Evolutionary conservation across 768 basidiomycete genomes (phyloP).

Genomic region (Mycena indigotica): DNA sequence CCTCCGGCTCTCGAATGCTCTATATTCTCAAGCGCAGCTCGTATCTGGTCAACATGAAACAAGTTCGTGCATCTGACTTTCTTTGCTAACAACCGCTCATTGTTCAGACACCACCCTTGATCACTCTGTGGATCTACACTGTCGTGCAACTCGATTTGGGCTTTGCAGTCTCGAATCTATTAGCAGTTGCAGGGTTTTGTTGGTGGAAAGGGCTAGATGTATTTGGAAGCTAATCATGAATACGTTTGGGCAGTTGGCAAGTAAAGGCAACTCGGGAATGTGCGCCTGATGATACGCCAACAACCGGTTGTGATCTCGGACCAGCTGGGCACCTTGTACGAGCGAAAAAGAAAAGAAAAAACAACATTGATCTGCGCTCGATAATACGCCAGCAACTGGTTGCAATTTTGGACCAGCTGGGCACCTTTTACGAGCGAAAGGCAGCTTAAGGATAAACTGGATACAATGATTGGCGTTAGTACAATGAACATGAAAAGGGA

Average conservation of each 20-base stretch:
- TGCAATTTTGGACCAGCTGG: slow-evolving; percentile 59
- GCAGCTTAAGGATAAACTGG: slow-evolving; percentile 14
- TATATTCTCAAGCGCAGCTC: slow-evolving; percentile 70
- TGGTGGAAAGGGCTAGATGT: slow-evolving; percentile 66
- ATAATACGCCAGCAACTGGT: slow-evolving; percentile 73
- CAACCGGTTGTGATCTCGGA: slow-evolving; percentile 56
- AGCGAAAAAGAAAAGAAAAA: slow-evolving; percentile 10
- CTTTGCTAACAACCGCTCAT: not conserved
- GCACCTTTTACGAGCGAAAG: slow-evolving; percentile 75
- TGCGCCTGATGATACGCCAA: slow-evolving; percentile 83
- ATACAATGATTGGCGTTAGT: slow-evolving; percentile 22
- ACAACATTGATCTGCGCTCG: slow-evolving; percentile 67
- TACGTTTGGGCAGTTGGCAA: too few relatives aligned
- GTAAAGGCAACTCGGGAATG: slow-evolving; percentile 37
- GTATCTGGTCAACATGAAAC: slow-evolving; percentile 73
- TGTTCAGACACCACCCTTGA: slow-evolving; percentile 70
- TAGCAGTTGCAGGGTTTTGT: slow-evolving; percentile 54
- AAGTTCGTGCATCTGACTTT: slow-evolving; percentile 46
- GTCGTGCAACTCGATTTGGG: slow-evolving; percentile 70
- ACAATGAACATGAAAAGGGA: slow-evolving; percentile 12
- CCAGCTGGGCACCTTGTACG: slow-evolving; percentile 71
- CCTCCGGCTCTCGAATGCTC: slow-evolving; percentile 66
- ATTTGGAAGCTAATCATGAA: slow-evolving; percentile 23
- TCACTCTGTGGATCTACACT: slow-evolving; percentile 77
- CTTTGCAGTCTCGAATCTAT: slow-evolving; percentile 60